A percentile compares a stretch with the other conserved stretches of the same genome.
Evolutionary conservation across 768 basidiomycete species (phyloP).

Genomic region (Melanogaster broomeanus): DNA sequence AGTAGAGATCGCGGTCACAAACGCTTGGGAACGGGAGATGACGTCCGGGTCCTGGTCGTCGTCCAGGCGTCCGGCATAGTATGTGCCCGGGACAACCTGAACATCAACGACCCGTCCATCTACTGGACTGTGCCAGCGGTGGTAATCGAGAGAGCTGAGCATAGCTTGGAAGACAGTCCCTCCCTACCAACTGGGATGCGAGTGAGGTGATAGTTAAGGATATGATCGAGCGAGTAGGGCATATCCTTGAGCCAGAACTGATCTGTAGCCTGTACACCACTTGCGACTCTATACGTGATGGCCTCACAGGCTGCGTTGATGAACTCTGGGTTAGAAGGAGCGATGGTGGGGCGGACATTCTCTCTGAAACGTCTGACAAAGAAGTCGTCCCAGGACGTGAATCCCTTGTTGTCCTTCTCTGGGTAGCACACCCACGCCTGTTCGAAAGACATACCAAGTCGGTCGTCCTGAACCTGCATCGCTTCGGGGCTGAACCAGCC

Average conservation of each 20-base stretch:
- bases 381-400: conserved; percentile 50
- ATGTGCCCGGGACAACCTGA: conserved; percentile 30
- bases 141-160: conserved; percentile 51
- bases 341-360: conserved; percentile 39
- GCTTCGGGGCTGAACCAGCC: too few species aligned
- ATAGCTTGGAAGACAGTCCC: conserved; percentile 56
- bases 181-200: conserved; percentile 43
- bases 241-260: conserved; percentile 60
- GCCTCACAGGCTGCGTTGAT: conserved; percentile 55
- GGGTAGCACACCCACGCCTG: not conserved
- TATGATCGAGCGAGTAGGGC: conserved; percentile 54
- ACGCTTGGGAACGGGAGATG: conserved; percentile 23
- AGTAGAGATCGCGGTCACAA: conserved; percentile 37
- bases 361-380: conserved; percentile 43
- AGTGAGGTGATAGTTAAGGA: conserved; percentile 50
- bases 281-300: conserved; percentile 35
- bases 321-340: conserved; percentile 24
- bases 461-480: too few species aligned
- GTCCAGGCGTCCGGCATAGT: not conserved
- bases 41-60: not conserved
- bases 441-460: not conserved
- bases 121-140: conserved; percentile 61
- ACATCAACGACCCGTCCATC: conserved; percentile 40
- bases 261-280: conserved; percentile 40
- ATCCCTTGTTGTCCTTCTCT: conserved; percentile 29